Conservation (phyloP, 169 alveolate genomes). For the Eimeria nieschulzi region DNA sequence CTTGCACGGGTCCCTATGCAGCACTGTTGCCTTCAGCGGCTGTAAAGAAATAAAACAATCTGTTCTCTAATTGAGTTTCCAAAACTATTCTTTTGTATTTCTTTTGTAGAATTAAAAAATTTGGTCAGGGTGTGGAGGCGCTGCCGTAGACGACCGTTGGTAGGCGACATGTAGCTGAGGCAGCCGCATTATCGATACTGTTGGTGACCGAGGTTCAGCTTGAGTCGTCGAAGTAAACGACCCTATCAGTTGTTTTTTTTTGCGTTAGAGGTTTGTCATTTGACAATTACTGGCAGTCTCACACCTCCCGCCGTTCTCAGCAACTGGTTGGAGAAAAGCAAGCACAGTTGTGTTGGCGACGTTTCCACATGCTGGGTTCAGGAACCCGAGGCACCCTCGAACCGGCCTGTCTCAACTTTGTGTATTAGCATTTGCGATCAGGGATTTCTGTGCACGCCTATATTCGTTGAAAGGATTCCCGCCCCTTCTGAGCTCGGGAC, state of each 20-base stretch:
- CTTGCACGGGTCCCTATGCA: constrained; percentile 45
- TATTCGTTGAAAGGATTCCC: no score
- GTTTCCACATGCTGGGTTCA: background rate
- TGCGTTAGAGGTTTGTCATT: background rate
- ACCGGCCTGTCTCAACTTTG: no score
- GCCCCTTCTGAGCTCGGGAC: no score
- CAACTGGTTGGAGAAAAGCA: background rate
- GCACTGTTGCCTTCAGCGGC: constrained; percentile 25
- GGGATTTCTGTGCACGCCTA: no score
- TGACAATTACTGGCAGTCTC: background rate
- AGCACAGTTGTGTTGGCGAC: background rate
- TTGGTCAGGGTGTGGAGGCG: background rate
- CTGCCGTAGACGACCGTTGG: background rate
- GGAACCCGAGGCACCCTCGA: background rate
- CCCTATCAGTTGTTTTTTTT: background rate
- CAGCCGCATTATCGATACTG: constrained; percentile 24
- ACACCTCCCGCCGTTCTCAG: background rate
- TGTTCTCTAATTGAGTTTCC: background rate
- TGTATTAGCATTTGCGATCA: no score
- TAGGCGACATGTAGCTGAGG: background rate
- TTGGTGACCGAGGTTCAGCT: background rate
- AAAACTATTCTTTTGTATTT: background rate
- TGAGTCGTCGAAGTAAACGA: background rate
- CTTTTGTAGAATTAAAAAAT: background rate
- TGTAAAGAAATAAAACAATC: background rate